Base-by-base conservation (phyloP, 2,329 filamentous ascomycete genomes). In the Talaromyces verruculosus region DNA sequence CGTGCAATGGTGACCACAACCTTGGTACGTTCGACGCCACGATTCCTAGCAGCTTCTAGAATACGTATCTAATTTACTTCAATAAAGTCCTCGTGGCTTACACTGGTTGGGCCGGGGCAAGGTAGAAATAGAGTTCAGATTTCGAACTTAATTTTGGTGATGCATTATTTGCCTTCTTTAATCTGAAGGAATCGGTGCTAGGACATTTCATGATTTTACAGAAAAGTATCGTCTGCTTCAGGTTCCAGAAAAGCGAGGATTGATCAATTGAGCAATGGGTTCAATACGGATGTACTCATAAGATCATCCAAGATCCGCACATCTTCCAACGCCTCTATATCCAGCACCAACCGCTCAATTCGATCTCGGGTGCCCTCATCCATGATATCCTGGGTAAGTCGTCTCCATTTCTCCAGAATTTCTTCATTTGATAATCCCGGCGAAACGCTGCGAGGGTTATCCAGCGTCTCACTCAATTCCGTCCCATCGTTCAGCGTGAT, bases 361-460 rank as follows among this genome's bases (percentile, higher is more conserved):
- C 22, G 13, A 39, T 65, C 63, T 30, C 58, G 22, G 11, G 67
- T 68, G 22, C 71, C 70, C 2, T 71, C 68, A 37, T 77, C 73
- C 43, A 79, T 74, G 1, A 78, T 69, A 15, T 65, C 69, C 10
- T 67, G 63, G 2, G 74, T 74, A 15, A 79, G 64, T n/a, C 62
- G 65, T 57, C 72, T 68, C 71, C 74, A 81, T 66, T 80, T 81
- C 5, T 70, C 65, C 8, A 77, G 64, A 22, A 81, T 76, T 58
- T 80, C 77, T 11, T 76, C 72, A 66, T 80, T 79, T 2, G 71
- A 71, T 17, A 80, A 65, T 2, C 72, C 69, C 1, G 75, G 76
- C 33, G 73, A 62, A 7, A 77, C 69, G 6, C 78, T 77, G 62
- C 69, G 74, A 0, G 79, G 72, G 25, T 67, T 69, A 8, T 70